Conservation (phyloP, 2,329 filamentous ascomycete genomes). For the Ascochyta viciae-villosae region DNA sequence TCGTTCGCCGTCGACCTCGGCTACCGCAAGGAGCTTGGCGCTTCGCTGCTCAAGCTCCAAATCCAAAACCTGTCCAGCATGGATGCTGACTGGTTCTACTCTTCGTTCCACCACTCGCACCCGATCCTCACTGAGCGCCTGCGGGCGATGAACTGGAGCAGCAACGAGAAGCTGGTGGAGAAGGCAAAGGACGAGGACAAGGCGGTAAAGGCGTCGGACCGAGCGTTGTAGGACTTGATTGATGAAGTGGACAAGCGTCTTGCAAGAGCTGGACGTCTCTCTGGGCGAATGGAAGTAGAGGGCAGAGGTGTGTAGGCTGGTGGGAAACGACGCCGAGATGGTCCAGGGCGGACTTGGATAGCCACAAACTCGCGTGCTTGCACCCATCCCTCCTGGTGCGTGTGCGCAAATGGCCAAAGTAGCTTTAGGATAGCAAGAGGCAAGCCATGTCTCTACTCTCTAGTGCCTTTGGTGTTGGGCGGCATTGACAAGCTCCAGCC, state of each 20-base stretch:
- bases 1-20: conserved; percentile 85
- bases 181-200: conserved; percentile 63
- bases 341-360: background rate
- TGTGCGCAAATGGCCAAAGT: background rate
- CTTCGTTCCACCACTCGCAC: conserved; percentile 98
- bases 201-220: conserved; percentile 74
- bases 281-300: background rate
- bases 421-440: background rate
- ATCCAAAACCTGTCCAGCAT: conserved; percentile 98
- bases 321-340: background rate
- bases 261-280: background rate
- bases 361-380: background rate
- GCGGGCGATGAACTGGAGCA: conserved; percentile 87
- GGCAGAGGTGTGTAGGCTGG: background rate
- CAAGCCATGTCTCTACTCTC: too few species aligned
- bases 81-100: conserved; percentile 99
- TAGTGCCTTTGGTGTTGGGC: background rate
- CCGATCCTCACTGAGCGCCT: conserved; percentile 94
- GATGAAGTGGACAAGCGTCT: background rate
- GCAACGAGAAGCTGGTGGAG: conserved; percentile 62
- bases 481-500: background rate
- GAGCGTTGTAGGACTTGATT: conserved; percentile 68
- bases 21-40: conserved; percentile 81
- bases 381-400: background rate
- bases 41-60: conserved; percentile 94